phyloP scores from a whole-genome alignment of 305 asterid species.

The Fraxinus sp. region DNA sequence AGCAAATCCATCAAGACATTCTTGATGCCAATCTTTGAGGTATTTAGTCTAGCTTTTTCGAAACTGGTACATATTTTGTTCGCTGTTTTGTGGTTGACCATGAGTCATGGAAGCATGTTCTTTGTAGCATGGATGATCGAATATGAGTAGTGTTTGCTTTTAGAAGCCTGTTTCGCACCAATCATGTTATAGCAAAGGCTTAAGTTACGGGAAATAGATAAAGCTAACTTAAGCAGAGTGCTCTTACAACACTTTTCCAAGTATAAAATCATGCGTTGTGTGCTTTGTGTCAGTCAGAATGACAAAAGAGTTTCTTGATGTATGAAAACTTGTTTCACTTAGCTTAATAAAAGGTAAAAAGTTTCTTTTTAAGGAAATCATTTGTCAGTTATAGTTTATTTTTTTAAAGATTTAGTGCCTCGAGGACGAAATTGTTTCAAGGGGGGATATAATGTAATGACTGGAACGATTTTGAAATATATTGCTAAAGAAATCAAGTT shows the following conservation, averaged over 20 bases:
- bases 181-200: constrained; percentile 14
- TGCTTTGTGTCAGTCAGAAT: not conserved
- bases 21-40: constrained; percentile 97
- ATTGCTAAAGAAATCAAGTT: not conserved
- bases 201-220: not conserved
- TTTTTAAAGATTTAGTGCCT: not conserved
- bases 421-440: not conserved
- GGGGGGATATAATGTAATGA: not conserved
- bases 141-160: constrained; percentile 10
- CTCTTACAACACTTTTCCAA: constrained; percentile 1
- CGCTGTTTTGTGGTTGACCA: not conserved
- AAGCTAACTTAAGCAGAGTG: not conserved
- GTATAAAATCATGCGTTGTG: not conserved
- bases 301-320: not conserved
- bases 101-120: not conserved
- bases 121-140: not conserved
- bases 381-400: not conserved
- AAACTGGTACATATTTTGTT: not conserved
- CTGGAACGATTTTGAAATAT: not conserved
- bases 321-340: not conserved
- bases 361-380: not conserved
- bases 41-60: constrained; percentile 30
- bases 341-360: not conserved
- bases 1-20: constrained; percentile 71
- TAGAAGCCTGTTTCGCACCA: not conserved